Conservation (phyloP, 2,329 filamentous ascomycete species). For the Clathrospora elynae region DNA sequence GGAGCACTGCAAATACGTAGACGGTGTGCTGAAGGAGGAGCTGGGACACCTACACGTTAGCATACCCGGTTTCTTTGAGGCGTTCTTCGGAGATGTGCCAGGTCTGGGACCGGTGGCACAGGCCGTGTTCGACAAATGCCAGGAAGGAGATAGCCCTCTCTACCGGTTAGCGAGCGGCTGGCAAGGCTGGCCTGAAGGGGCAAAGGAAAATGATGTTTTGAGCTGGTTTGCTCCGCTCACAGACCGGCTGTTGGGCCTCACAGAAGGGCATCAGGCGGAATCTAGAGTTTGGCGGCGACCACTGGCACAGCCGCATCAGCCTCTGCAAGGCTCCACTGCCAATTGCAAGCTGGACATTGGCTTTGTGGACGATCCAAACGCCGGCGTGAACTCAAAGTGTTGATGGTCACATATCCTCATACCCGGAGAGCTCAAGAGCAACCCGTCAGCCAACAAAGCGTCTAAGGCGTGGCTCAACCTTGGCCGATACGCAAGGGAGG, state of each 20-base stretch:
- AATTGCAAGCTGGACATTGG: slow-evolving; percentile 31
- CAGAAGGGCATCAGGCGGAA: slow-evolving; percentile 16
- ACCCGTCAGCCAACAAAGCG: slow-evolving; percentile 48
- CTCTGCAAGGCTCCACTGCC: slow-evolving; percentile 28
- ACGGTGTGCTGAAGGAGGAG: slow-evolving; percentile 22
- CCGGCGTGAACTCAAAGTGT: slow-evolving; percentile 18
- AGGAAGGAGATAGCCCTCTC: slow-evolving; percentile 25
- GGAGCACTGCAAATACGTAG: slow-evolving; percentile 21
- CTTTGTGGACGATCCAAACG: slow-evolving; percentile 25
- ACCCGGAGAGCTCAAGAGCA: slow-evolving; percentile 52
- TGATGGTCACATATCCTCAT: slow-evolving; percentile 53
- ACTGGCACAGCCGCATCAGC: slow-evolving; percentile 25
- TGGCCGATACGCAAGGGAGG: slow-evolving; percentile 52
- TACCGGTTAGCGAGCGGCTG: slow-evolving; percentile 23
- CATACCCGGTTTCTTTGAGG: slow-evolving; percentile 27
- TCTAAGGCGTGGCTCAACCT: slow-evolving; percentile 47
- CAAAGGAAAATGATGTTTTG: slow-evolving; percentile 25
- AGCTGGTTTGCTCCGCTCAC: slow-evolving; percentile 23
- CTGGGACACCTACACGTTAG: slow-evolving; percentile 21
- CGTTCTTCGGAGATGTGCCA: slow-evolving; percentile 23
- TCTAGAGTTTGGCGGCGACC: slow-evolving; percentile 16
- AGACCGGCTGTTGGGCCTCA: slow-evolving; percentile 20
- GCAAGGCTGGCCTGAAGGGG: slow-evolving; percentile 23
- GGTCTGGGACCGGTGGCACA: slow-evolving; percentile 12
- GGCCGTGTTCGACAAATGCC: slow-evolving; percentile 24